These are phyloP conservation scores for Xylaria hypoxylon DNA, from an alignment of 2,329 filamentous ascomycete species.

Conservation along the genomic window DNA sequence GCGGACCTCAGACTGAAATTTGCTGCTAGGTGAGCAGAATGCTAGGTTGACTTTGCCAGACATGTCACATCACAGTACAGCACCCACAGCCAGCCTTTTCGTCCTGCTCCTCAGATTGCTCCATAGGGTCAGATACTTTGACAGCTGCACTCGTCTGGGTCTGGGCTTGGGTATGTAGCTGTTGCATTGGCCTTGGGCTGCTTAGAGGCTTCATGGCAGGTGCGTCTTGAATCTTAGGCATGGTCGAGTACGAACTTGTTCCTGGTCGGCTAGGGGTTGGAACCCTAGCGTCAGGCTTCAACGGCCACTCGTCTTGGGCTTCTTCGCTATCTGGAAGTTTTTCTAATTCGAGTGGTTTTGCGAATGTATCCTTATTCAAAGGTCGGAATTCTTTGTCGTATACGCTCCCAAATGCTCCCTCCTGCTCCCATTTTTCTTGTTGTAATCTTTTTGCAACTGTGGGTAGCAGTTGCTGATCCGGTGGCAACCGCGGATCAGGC, in stretches of 20 bases:
- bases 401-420: slow-evolving; percentile 84
- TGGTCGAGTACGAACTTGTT: slow-evolving; percentile 69
- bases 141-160: slow-evolving; percentile 59
- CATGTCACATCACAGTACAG: slow-evolving; percentile 78
- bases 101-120: slow-evolving; percentile 61
- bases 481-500: slow-evolving; percentile 91
- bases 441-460: slow-evolving; percentile 91
- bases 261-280: slow-evolving; percentile 60
- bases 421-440: slow-evolving; percentile 94
- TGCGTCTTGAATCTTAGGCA: slow-evolving; percentile 68
- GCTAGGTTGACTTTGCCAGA: slow-evolving; percentile 34
- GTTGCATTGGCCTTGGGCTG: slow-evolving; percentile 60
- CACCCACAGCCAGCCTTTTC: slow-evolving; percentile 74
- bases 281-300: slow-evolving; percentile 64
- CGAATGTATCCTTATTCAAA: slow-evolving; percentile 74
- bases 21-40: slow-evolving; percentile 27
- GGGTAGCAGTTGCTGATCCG: slow-evolving; percentile 93
- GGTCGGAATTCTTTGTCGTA: slow-evolving; percentile 92
- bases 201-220: slow-evolving; percentile 56
- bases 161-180: too few species aligned
- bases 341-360: slow-evolving; percentile 58
- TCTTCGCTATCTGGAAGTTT: slow-evolving; percentile 57
- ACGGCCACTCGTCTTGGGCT: slow-evolving; percentile 68
- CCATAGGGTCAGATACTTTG: slow-evolving; percentile 64
- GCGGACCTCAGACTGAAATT: slow-evolving; percentile 25